Evolutionary conservation across 1,284 basidiomycete genomes (phyloP).

Genomic region (Chiua sp.): DNA sequence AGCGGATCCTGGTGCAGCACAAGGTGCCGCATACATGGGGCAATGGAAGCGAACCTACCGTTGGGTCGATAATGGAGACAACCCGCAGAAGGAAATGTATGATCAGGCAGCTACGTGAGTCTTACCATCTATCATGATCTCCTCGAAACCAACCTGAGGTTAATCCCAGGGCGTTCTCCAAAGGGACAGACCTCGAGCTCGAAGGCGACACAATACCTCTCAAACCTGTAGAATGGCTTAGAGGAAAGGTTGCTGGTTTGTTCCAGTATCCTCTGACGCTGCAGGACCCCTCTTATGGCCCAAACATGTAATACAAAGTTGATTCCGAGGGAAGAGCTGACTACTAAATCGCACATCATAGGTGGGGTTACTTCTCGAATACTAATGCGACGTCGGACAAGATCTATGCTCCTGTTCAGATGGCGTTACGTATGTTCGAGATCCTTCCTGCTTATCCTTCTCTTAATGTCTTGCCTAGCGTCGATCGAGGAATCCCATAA

Average conservation of each 20-base stretch:
- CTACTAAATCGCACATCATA: not conserved
- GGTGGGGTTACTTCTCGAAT: conserved; percentile 25
- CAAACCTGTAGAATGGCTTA: conserved; percentile 12
- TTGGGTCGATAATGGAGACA: conserved; percentile 7
- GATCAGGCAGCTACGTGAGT: conserved; percentile 10
- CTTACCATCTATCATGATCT: not conserved
- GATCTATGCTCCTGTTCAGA: conserved; percentile 2
- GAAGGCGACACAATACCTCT: not conserved
- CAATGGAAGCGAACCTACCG: conserved; percentile 21
- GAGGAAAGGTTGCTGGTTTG: conserved; percentile 15
- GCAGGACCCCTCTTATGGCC: conserved; percentile 8
- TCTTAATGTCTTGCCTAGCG: conserved; percentile 10
- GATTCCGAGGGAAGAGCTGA: too few relatives aligned
- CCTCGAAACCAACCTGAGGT: not conserved
- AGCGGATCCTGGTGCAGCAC: conserved; percentile 1
- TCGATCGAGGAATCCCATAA: conserved; percentile 23
- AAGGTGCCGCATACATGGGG: conserved; percentile 13
- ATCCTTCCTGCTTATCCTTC: not conserved
- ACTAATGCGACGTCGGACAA: not conserved
- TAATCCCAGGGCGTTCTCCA: conserved; percentile 10
- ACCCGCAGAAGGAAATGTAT: conserved; percentile 16
- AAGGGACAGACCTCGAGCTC: not conserved
- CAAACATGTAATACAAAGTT: conserved; percentile 18
- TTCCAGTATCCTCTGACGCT: conserved; percentile 18
- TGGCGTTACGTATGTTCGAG: conserved; percentile 2